Evolutionary conservation across 2,329 filamentous ascomycete species (phyloP).

Genomic region (Zasmidium cellare): DNA sequence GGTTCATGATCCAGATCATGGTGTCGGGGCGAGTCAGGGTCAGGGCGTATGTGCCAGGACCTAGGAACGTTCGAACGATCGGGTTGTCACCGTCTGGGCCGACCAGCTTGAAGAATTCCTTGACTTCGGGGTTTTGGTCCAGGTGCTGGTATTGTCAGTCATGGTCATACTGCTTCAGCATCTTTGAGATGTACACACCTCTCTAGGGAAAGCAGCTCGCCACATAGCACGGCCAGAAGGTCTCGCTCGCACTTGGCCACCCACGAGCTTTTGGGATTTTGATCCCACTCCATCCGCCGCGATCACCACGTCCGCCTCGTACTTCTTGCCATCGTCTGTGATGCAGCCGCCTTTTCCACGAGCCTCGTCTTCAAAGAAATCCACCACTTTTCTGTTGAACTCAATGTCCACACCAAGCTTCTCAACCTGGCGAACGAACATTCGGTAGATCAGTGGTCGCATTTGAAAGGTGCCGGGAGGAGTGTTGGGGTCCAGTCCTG

Average conservation of each 20-base stretch:
- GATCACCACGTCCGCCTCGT: conserved; percentile 43
- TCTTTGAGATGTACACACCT: conserved; percentile 19
- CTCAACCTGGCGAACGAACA: conserved; percentile 53
- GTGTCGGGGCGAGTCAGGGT: conserved; percentile 48
- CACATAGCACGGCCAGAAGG: conserved; percentile 21
- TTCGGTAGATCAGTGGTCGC: conserved; percentile 31
- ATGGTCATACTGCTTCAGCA: conserved; percentile 30
- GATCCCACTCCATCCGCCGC: conserved; percentile 41
- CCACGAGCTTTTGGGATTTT: conserved; percentile 44
- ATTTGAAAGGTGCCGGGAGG: conserved; percentile 20
- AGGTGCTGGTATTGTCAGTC: conserved; percentile 40
- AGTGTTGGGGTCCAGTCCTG: conserved; percentile 15
- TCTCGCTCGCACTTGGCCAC: conserved; percentile 34
- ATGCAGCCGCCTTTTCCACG: conserved; percentile 28
- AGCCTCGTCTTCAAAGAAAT: conserved; percentile 47
- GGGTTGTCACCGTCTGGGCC: conserved; percentile 39
- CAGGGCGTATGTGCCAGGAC: conserved; percentile 45
- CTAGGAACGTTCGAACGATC: conserved; percentile 48
- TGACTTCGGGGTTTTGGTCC: conserved; percentile 47
- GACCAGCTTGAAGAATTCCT: conserved; percentile 49
- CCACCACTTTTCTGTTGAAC: conserved; percentile 43
- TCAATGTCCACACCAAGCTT: conserved; percentile 44
- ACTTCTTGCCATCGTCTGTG: conserved; percentile 41
- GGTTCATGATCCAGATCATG: conserved; percentile 53
- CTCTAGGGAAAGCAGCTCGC: conserved; percentile 20